Percentiles rank a stretch among this genome's conserved stretches.
Evolutionary conservation across 2,329 filamentous ascomycete genomes (phyloP).

Genomic region (Hymenoscyphus fraxineus): DNA sequence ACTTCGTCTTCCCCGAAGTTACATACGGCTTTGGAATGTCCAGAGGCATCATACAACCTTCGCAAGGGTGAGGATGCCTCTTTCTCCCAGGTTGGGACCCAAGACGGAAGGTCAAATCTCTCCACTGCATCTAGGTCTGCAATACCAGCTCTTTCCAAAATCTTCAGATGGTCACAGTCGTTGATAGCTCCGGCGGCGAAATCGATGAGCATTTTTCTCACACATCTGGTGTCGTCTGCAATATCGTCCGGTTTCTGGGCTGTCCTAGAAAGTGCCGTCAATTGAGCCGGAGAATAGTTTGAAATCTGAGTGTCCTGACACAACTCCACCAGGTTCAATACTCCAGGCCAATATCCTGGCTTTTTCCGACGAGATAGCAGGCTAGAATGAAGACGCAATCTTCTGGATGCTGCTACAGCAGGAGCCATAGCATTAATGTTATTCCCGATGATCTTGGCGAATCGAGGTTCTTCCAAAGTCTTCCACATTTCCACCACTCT

Average conservation of each 20-base stretch:
- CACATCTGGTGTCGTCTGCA: constrained; percentile 4
- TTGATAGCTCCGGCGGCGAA: constrained; percentile 10
- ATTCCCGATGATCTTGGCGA: neutral
- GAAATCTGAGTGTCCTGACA: constrained; percentile 8
- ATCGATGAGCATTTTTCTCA: constrained; percentile 9
- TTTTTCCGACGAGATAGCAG: neutral
- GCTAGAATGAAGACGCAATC: constrained; percentile 4
- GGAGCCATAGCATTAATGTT: constrained; percentile 1
- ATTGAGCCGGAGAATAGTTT: constrained; percentile 7
- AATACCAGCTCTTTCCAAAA: constrained; percentile 9
- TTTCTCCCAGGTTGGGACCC: constrained; percentile 11
- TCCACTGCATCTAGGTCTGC: constrained; percentile 4
- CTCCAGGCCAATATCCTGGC: neutral
- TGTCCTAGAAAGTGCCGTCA: constrained; percentile 3
- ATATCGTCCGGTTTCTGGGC: neutral
- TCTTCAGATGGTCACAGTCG: constrained; percentile 4
- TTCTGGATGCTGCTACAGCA: constrained; percentile 1
- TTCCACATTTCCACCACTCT: constrained; percentile 8
- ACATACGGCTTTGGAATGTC: constrained; percentile 6
- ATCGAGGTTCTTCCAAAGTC: neutral
- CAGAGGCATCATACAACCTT: constrained; percentile 6
- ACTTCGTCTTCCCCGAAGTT: constrained; percentile 11
- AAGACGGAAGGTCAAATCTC: constrained; percentile 10
- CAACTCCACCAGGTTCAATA: constrained; percentile 1
- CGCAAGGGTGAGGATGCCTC: neutral